These are phyloP conservation scores for Mucor indicus DNA, from an alignment of 371 early-diverging fungal species.

Conservation along the genomic window DNA sequence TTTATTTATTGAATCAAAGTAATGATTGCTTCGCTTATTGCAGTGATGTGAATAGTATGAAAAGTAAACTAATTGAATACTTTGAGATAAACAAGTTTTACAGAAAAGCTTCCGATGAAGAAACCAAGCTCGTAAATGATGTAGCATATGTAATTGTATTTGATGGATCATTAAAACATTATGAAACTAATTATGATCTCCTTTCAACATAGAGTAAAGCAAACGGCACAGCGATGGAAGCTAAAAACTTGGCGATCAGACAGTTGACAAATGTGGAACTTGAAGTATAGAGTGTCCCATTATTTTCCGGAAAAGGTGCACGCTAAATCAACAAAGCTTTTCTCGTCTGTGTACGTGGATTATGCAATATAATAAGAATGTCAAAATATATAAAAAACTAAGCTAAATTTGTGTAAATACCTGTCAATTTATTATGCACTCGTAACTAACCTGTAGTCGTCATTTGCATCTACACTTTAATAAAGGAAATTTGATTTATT, in stretches of 20 bases:
- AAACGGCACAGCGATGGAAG: constrained; percentile 5
- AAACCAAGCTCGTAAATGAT: constrained; percentile 13
- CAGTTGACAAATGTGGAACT: constrained; percentile 10
- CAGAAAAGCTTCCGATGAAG: constrained; percentile 11
- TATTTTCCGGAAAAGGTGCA: too few relatives aligned
- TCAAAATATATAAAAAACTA: too few relatives aligned
- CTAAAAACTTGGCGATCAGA: constrained; percentile 12
- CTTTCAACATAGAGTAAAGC: constrained; percentile 10
- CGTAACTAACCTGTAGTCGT: too few relatives aligned
- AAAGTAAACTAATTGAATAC: constrained; percentile 13
- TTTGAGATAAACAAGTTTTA: constrained; percentile 17
- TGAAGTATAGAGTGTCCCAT: too few relatives aligned
- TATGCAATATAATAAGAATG: too few relatives aligned
- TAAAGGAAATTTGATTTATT: too few relatives aligned
- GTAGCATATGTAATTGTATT: constrained; percentile 21
- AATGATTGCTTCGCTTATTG: constrained; percentile 17
- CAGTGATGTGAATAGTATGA: constrained; percentile 13
- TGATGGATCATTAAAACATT: constrained; percentile 14
- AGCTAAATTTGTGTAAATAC: too few relatives aligned
- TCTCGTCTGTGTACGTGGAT: too few relatives aligned
- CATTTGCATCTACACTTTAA: too few relatives aligned
- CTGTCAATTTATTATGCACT: too few relatives aligned
- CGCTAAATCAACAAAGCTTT: too few relatives aligned
- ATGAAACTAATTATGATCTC: constrained; percentile 11
- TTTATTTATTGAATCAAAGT: constrained; percentile 13